These are phyloP conservation scores for Saccharomycopsis sp. DNA, from an alignment of 805 yeast species.

Conservation along the genomic window DNA sequence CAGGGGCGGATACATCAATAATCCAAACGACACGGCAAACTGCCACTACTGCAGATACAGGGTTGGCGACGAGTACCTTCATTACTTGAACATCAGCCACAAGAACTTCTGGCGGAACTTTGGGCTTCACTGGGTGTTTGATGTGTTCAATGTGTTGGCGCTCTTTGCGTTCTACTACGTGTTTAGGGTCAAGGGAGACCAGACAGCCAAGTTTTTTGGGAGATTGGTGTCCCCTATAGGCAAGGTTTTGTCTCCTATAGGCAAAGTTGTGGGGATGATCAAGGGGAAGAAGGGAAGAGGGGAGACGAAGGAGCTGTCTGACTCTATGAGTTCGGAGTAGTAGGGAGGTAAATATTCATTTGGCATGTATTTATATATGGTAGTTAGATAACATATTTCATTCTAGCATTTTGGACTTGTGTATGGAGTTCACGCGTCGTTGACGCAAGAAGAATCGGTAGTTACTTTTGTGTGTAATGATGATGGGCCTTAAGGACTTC, in stretches of 20 bases:
- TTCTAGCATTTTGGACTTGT: no score
- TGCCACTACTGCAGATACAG: conserved; percentile 46
- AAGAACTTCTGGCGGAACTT: conserved; percentile 56
- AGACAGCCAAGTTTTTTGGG: neutral
- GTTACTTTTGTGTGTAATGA: no score
- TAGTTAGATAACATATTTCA: no score
- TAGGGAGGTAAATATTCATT: no score
- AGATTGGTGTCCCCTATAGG: neutral
- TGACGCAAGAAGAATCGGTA: no score
- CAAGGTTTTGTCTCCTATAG: neutral
- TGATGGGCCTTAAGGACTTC: no score
- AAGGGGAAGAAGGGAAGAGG: neutral
- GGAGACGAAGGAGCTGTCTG: no score
- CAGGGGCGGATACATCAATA: conserved; percentile 49
- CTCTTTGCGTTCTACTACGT: conserved; percentile 27
- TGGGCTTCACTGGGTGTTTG: conserved; percentile 54
- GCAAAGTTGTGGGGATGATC: neutral
- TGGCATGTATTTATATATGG: no score
- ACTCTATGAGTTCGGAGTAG: no score
- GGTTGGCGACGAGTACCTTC: conserved; percentile 43
- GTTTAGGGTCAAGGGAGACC: conserved; percentile 4
- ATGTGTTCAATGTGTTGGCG: conserved; percentile 43
- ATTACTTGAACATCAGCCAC: conserved; percentile 37
- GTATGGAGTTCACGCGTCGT: no score
- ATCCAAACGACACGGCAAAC: conserved; percentile 41